Conservation (phyloP, 352 stramenopile genomes). For the Globisporangium apiculatum region DNA sequence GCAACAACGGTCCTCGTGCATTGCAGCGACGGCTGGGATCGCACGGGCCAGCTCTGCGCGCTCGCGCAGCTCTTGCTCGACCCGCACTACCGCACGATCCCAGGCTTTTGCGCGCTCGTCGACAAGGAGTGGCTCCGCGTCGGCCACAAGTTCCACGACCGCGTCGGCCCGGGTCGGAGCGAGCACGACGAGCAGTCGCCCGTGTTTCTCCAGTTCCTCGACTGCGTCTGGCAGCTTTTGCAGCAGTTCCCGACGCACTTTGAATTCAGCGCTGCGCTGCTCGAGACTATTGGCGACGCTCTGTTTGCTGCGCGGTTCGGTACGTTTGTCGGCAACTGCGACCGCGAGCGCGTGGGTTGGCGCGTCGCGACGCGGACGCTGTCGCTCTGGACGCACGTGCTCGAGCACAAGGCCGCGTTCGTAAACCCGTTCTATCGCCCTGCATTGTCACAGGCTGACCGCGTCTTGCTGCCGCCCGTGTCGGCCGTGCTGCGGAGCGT, state of each 20-base stretch:
- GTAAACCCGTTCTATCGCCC: constrained; percentile 70
- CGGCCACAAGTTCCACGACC: constrained; percentile 87
- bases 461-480: constrained; percentile 44
- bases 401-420: constrained; percentile 36
- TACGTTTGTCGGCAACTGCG: constrained; percentile 86
- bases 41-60: constrained; percentile 78
- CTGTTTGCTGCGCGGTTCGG: constrained; percentile 70
- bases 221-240: constrained; percentile 83
- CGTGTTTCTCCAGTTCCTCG: constrained; percentile 88
- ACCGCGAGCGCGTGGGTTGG: constrained; percentile 63
- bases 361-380: constrained; percentile 41
- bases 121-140: constrained; percentile 85
- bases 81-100: constrained; percentile 75
- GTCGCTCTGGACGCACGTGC: constrained; percentile 62
- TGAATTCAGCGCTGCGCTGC: constrained; percentile 72
- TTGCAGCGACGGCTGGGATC: constrained; percentile 91
- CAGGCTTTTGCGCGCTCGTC: constrained; percentile 74
- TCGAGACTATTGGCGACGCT: constrained; percentile 67
- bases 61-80: constrained; percentile 88
- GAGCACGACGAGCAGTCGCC: constrained; percentile 82
- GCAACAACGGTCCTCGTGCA: constrained; percentile 82
- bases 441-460: constrained; percentile 18
- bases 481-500: constrained; percentile 60
- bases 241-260: constrained; percentile 80
- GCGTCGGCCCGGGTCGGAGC: constrained; percentile 52